Base-by-base conservation (phyloP, 2,329 filamentous ascomycete species). In the Volutella citrinella region DNA sequence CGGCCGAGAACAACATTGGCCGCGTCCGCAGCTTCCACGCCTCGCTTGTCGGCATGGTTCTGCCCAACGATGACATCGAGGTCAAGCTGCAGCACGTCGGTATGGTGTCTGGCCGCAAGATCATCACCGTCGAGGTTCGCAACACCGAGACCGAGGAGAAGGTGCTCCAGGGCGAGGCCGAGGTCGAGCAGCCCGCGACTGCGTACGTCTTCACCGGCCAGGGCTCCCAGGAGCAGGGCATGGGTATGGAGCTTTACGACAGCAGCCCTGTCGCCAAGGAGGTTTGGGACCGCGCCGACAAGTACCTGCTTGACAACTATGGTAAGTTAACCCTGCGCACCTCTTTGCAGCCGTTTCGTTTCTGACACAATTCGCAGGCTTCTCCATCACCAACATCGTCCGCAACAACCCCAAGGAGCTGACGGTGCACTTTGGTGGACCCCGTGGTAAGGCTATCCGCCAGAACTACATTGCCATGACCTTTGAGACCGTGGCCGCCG, bases 401-500 rank as follows among this genome's bases (percentile, higher is more conserved):
- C 94, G 89, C 76, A 98, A 97, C 74, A 98, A 98, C 68, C 93
- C 93, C 46, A 96, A 96, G 74, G 93, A 97, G 69, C 82, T 98
- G 35, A 98, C 94, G 6, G 87, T 98, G 47, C 87, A 98, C 72
- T 98, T 98, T 58, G 93, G 94, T 69, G 93, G 93, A 30, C 89
- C 93, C 43, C 86, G 88, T 39, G 93, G 93, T 59, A 98, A 97
- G 70, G 89, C 88, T 32, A 98, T 98, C 52, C 88, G 93, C 45
- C 85, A 95, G 59, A 98, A 98, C 68, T 98, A 98, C 74, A 97
- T 97, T 85, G 83, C 91, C 40, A 98, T 98, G 93, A 97, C 91
- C 29, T 98, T 97, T 65, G 93, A 98, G 72, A 94, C 91, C n/a
- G 89, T 98, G 33, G 85, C 84, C 39, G 71, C 87, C 3, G 93